Percentiles rank a stretch among this genome's conserved stretches.
phyloP scores from a whole-genome alignment of 208 protist species.

The Trypanosoma boissoni region DNA sequence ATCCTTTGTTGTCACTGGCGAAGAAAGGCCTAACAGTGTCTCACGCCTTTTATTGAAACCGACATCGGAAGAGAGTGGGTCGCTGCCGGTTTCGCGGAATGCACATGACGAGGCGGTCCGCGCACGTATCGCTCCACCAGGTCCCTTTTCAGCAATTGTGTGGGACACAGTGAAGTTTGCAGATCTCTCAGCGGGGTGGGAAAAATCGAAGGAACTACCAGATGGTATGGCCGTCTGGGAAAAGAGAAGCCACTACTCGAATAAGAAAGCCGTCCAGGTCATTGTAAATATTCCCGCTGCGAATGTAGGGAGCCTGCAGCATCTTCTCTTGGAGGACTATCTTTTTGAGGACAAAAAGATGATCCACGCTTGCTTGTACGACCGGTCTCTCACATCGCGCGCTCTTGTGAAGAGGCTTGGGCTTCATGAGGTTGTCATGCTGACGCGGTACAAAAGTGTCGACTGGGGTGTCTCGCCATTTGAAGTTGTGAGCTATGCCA shows the following conservation, averaged over 20 bases:
- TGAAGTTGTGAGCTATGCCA: constrained; percentile 30
- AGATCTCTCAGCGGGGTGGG: constrained; percentile 9
- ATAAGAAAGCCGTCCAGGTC: constrained; percentile 27
- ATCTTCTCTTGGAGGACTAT: constrained; percentile 41
- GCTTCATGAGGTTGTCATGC: constrained; percentile 37
- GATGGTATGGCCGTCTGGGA: constrained; percentile 13
- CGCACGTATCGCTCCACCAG: constrained; percentile 5
- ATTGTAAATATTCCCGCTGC: constrained; percentile 39
- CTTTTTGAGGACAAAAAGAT: constrained; percentile 27
- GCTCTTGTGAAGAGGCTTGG: constrained; percentile 29
- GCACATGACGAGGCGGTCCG: constrained; percentile 8
- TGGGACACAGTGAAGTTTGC: constrained; percentile 6
- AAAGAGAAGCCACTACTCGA: constrained; percentile 9
- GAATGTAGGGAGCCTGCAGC: constrained; percentile 43
- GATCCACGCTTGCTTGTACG: constrained; percentile 33
- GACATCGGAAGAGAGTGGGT: background rate
- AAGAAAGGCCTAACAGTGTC: background rate
- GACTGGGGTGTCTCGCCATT: constrained; percentile 25
- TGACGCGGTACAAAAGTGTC: constrained; percentile 24
- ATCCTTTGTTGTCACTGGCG: background rate
- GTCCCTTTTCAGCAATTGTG: constrained; percentile 20
- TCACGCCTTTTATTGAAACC: background rate
- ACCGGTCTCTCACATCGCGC: constrained; percentile 19
- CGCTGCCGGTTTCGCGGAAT: background rate
- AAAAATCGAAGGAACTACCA: background rate